Conservation (phyloP, 163 green algal genomes). For the Scenedesmus sp. region DNA sequence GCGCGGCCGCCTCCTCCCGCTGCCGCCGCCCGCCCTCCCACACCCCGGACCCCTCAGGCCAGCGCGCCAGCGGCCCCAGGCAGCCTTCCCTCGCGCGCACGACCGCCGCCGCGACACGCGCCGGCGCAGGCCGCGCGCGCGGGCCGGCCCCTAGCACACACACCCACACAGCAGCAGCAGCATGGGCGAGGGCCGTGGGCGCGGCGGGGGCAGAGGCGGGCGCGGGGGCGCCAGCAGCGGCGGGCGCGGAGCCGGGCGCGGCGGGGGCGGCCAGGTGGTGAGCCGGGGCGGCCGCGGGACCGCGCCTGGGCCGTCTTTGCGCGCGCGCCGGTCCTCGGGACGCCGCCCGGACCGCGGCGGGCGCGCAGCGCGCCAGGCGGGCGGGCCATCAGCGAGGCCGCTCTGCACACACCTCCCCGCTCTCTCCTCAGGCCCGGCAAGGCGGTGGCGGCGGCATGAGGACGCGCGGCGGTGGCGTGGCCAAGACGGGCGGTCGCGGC, state of each 20-base stretch:
- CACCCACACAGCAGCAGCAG: not conserved
- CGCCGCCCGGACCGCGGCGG: too few species aligned
- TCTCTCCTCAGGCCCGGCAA: not conserved
- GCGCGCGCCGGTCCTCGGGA: not conserved
- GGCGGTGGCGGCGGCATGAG: slow-evolving; percentile 1
- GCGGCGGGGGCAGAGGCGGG: not conserved
- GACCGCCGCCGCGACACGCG: too few species aligned
- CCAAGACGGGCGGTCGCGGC: not conserved
- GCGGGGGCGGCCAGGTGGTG: slow-evolving; percentile 19
- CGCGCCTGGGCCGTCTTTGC: not conserved
- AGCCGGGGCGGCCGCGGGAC: not conserved
- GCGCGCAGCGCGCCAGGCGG: not conserved
- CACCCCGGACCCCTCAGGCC: too few species aligned
- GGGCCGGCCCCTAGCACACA: too few species aligned
- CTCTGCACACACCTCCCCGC: not conserved
- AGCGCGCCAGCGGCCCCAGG: too few species aligned
- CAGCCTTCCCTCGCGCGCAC: too few species aligned
- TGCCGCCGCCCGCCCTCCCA: too few species aligned
- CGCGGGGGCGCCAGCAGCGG: not conserved
- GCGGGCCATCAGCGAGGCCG: not conserved
- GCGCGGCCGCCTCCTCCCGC: too few species aligned
- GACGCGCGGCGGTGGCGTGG: slow-evolving; percentile 7
- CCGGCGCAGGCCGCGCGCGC: too few species aligned
- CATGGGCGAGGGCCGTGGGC: not conserved
- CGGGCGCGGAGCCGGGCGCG: not conserved